Evolutionary conservation across 805 yeast species (phyloP).

Genomic region (Candida schatavii): DNA sequence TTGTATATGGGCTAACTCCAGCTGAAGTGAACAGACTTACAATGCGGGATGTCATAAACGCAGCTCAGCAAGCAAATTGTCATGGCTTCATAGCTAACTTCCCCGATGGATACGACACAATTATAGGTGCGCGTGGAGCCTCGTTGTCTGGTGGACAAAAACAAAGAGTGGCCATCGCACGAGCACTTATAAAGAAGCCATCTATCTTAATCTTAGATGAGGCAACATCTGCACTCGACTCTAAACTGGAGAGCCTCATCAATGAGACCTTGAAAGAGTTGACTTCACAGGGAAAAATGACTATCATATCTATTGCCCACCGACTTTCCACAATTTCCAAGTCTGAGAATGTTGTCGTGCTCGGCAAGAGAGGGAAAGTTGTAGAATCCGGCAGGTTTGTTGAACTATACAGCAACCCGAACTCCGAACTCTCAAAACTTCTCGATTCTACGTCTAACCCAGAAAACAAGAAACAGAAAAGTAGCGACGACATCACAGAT

Average conservation of each 20-base stretch:
- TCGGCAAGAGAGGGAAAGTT: constrained; percentile 41
- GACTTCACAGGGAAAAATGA: constrained; percentile 37
- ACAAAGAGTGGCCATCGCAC: constrained; percentile 73
- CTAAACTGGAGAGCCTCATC: constrained; percentile 45
- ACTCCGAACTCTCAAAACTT: constrained; percentile 40
- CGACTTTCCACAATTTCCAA: constrained; percentile 44
- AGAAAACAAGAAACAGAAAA: constrained; percentile 9
- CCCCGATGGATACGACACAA: constrained; percentile 61
- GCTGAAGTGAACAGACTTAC: constrained; percentile 29
- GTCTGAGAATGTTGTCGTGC: constrained; percentile 41
- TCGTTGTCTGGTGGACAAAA: constrained; percentile 73
- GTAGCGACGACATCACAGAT: constrained; percentile 11
- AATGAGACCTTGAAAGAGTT: constrained; percentile 40
- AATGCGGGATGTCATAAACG: constrained; percentile 43
- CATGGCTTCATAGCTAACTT: constrained; percentile 55
- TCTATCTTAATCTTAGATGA: constrained; percentile 64
- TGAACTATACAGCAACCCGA: constrained; percentile 37
- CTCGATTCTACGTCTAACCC: constrained; percentile 29
- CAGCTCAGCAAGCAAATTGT: constrained; percentile 51
- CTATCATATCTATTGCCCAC: constrained; percentile 45
- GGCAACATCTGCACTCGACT: constrained; percentile 64
- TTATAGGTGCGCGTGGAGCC: constrained; percentile 55
- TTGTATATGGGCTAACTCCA: constrained; percentile 49
- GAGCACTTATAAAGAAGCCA: constrained; percentile 69
- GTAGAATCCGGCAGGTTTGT: constrained; percentile 41